Evolutionary conservation across 768 basidiomycete species (phyloP).

Genomic region (Strobilomyces dryophilus): DNA sequence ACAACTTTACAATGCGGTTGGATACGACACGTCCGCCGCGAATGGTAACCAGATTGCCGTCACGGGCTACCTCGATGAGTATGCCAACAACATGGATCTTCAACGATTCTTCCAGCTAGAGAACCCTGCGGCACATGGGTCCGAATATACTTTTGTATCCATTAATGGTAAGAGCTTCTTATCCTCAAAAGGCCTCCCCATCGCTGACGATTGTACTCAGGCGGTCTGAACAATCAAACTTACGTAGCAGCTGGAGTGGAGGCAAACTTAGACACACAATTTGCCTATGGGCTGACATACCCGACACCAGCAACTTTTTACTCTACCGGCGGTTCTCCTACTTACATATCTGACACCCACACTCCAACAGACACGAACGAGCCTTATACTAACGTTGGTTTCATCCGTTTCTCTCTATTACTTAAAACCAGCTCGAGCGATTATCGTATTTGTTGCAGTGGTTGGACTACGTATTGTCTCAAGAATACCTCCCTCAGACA

Average conservation of each 20-base stretch:
- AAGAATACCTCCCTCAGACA: slow-evolving; percentile 47
- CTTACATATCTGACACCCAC: slow-evolving; percentile 38
- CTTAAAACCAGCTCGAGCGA: background rate
- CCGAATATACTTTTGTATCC: slow-evolving; percentile 49
- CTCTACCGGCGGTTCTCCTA: slow-evolving; percentile 58
- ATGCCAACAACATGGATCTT: slow-evolving; percentile 51
- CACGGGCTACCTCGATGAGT: slow-evolving; percentile 51
- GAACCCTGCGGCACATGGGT: slow-evolving; percentile 43
- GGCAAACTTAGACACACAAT: slow-evolving; percentile 66
- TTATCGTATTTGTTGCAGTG: slow-evolving; percentile 36
- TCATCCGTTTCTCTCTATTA: background rate
- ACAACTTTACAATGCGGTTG: slow-evolving; percentile 52
- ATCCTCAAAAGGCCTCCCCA: background rate
- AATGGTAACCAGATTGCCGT: slow-evolving; percentile 50
- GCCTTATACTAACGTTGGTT: slow-evolving; percentile 42
- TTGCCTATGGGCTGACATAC: slow-evolving; percentile 59
- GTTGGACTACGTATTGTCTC: slow-evolving; percentile 53
- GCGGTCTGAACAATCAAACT: slow-evolving; percentile 58
- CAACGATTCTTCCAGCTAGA: slow-evolving; percentile 48
- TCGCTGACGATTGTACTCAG: slow-evolving; percentile 28
- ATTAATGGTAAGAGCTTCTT: slow-evolving; percentile 43
- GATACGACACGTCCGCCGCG: slow-evolving; percentile 39
- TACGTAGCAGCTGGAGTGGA: slow-evolving; percentile 52
- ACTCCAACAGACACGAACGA: slow-evolving; percentile 45
- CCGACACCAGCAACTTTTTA: slow-evolving; percentile 59